Percentiles rank a stretch among this genome's conserved stretches.
phyloP scores from a whole-genome alignment of 163 green algal genomes.

The Scenedesmus sp. region DNA sequence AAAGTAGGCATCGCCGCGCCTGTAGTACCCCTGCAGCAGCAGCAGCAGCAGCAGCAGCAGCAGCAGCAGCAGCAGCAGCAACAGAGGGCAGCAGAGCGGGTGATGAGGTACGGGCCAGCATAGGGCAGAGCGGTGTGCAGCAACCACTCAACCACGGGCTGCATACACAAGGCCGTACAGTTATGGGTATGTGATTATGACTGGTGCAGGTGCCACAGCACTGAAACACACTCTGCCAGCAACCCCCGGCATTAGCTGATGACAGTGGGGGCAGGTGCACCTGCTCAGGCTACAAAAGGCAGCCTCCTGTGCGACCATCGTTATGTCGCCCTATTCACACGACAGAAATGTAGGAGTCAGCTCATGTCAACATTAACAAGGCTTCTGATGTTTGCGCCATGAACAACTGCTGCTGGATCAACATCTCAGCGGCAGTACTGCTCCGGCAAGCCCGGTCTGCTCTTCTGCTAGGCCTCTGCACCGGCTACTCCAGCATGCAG shows the following conservation, averaged over 20 bases:
- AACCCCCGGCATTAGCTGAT: no score
- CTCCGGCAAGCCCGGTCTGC: background rate
- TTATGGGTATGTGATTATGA: no score
- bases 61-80: background rate
- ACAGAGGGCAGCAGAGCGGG: background rate
- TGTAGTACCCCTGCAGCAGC: slow-evolving; percentile 92
- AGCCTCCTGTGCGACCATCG: no score
- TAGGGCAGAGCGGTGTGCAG: no score
- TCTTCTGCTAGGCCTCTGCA: background rate
- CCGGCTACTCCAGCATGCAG: background rate
- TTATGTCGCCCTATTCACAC: no score
- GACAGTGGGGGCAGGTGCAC: no score
- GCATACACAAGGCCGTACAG: no score
- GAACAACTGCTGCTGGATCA: background rate
- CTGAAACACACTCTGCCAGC: no score
- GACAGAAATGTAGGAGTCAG: background rate
- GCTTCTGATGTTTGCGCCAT: background rate
- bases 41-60: background rate
- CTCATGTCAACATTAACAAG: background rate
- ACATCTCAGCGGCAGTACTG: background rate
- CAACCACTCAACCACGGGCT: no score
- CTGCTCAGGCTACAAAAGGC: no score
- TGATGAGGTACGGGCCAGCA: background rate
- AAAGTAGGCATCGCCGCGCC: slow-evolving; percentile 92
- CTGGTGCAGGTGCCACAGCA: no score